Evolutionary conservation across 108 stramenopile genomes (phyloP), one percentile per base, ranked within the genome.

Genomic region (Skeletonema tropicum): DNA sequence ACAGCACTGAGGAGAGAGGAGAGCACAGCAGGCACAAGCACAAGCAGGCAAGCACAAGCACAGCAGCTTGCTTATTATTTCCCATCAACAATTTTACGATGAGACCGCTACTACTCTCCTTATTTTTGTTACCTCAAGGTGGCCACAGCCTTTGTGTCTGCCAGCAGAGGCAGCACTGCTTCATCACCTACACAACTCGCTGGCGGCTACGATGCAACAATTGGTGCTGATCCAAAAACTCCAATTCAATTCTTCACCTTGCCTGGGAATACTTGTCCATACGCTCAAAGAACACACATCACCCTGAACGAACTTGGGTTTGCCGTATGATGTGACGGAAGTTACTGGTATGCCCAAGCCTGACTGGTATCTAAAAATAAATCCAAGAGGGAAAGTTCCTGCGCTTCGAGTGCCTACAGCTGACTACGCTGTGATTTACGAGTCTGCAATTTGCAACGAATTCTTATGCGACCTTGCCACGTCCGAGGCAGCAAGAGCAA

Each of bases 391-490:
- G 46, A 82, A 82, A 66, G 84, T 85, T 8, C 84, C 84, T 25
- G 84, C 84, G 49, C 64, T 70, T 15, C 52, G 72, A 85, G 63
- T 71, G 21, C 76, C 61, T 59, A 62, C 67, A 35, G 48, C 60
- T 19, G 76, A 80, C 35, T 71, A 75, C 31, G 45, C 74, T 23
- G 74, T 81, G 2, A 67, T 81, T 67, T 81, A 85, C 41, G 84
- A 85, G 63, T 80, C 79, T 26, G 79, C 79, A 3, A 85, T 85
- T 25, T 85, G 84, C 67, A 76, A 85, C 62, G 84, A 85, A 36
- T 85, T 80, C 66, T 63, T 85, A 5, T 85, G 79, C 36, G 84
- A 85, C 64, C 77, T 71, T 48, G 75, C 84, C 5, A 64, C 66
- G 26, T 63, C n/a, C 62, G 33, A 60, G 68, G 58, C 19, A 69